Percentiles rank a stretch among this genome's conserved stretches.
Evolutionary conservation across 345 rosid genomes (phyloP).

Genomic region (Rhodomyrtus tomentosa): DNA sequence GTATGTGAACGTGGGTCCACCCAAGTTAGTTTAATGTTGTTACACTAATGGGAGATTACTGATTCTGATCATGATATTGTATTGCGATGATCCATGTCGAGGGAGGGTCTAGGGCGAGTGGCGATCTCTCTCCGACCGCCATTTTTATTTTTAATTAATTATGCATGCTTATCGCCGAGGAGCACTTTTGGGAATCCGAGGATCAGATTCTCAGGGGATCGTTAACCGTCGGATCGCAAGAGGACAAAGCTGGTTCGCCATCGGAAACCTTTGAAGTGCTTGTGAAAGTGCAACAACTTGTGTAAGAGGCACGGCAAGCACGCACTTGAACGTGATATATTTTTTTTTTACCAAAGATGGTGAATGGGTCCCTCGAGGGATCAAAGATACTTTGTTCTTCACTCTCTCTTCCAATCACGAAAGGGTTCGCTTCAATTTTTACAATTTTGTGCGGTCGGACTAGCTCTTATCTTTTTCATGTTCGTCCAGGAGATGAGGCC

Average conservation of each 20-base stretch:
- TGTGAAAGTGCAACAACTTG: not conserved
- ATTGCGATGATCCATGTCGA: not conserved
- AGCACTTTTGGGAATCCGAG: not conserved
- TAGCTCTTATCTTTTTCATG: not conserved
- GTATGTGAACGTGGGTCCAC: slow-evolving; percentile 17
- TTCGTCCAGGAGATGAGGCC: not conserved
- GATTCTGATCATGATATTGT: not conserved
- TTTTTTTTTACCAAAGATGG: not conserved
- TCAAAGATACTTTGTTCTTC: not conserved
- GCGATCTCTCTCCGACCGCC: not conserved
- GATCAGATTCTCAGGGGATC: not conserved
- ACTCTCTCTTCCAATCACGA: not conserved
- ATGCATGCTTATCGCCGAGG: not conserved
- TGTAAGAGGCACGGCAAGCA: not conserved
- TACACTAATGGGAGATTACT: not conserved
- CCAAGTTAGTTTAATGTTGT: not conserved
- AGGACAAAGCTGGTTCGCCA: not conserved
- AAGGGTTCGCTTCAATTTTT: not conserved
- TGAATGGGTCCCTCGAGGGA: not conserved
- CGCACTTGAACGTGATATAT: not conserved
- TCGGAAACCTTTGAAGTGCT: not conserved
- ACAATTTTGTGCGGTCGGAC: not conserved
- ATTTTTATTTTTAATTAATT: not conserved
- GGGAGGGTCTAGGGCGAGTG: not conserved
- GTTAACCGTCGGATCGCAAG: not conserved